Evolutionary conservation across 805 yeast genomes (phyloP), one percentile per base, ranked within the genome.

Genomic region (Candida maris): DNA sequence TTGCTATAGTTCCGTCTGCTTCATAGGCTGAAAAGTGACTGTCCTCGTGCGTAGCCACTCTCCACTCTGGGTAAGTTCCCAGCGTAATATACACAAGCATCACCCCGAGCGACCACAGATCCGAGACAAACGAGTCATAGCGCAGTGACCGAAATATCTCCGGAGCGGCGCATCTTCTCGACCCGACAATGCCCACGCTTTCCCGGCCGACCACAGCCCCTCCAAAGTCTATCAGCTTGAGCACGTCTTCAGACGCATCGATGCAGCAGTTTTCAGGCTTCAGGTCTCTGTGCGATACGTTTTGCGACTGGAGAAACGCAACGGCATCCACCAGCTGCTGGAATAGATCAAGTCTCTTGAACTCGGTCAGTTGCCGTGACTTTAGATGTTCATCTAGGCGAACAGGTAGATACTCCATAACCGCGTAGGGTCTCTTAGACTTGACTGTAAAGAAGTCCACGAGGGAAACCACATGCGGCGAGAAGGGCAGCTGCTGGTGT

Each of bases 201-300:
- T 45, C 37, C n/a, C 34, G 25, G 4, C 51, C 56, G 8, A 23
- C 21, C 4, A 42, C 41, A 5, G 77, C 69, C 1, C 73, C 64
- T 4, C 79, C 78, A 50, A 73, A 75, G 55, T 75, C 81, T 21
- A 75, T 68, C 14, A 75, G 43, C 47, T 73, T 74, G 27, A 72
- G 44, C 2, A 38, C 31, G n/a, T n/a, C n/a, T 0, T 64, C 64
- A 12, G 41, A 30, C 1, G 14, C 16, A 30, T 49, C 59, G 15
- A 73, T 32, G 22, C 73, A 62, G 31, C 73, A 45, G 42, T 75
- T 75, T 19, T 65, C 73, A 17, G 69, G 56, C 51, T 75, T 75
- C 35, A 75, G 48, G 53, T 75, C 81, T 27, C 79, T 57, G 48
- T 75, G 80, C 40, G 71, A 66, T 12, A 71, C 44, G 13, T 38